Evolutionary conservation across 768 basidiomycete genomes (phyloP).

Genomic region (Auriscalpium vulgare): DNA sequence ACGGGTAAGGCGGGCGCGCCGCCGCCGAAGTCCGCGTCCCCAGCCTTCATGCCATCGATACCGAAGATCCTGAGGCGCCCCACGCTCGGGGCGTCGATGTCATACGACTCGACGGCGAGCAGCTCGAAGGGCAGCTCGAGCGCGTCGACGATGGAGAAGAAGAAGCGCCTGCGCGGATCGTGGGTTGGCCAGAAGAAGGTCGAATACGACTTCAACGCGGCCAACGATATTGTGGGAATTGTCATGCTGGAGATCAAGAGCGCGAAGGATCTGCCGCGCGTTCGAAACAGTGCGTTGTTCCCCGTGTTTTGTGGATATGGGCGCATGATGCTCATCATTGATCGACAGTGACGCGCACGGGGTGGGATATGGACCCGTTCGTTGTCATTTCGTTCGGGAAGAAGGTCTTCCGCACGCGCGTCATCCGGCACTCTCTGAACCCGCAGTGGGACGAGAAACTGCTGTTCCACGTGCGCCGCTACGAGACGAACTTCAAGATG

Average conservation of each 20-base stretch:
- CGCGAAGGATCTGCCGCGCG: slow-evolving; percentile 76
- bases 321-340: neutral
- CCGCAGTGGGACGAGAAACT: slow-evolving; percentile 94
- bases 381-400: slow-evolving; percentile 94
- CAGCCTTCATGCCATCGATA: slow-evolving; percentile 20
- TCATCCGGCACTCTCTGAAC: slow-evolving; percentile 77
- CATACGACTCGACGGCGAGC: slow-evolving; percentile 19
- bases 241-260: slow-evolving; percentile 89
- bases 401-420: slow-evolving; percentile 91
- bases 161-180: slow-evolving; percentile 32
- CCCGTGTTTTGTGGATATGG: neutral
- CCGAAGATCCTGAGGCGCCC: slow-evolving; percentile 30
- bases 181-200: slow-evolving; percentile 30
- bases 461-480: slow-evolving; percentile 87
- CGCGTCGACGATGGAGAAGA: slow-evolving; percentile 19
- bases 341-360: slow-evolving; percentile 65
- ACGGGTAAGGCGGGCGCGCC: slow-evolving; percentile 16
- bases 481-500: slow-evolving; percentile 72
- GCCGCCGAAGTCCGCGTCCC: slow-evolving; percentile 19
- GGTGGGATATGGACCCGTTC: slow-evolving; percentile 97
- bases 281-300: slow-evolving; percentile 71
- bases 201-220: slow-evolving; percentile 55
- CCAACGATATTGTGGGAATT: slow-evolving; percentile 85
- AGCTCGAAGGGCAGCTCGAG: neutral
- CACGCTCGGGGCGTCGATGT: slow-evolving; percentile 23